Conservation (phyloP, 1,139 yeast genomes). For the Yamadazyma trypodendri region DNA sequence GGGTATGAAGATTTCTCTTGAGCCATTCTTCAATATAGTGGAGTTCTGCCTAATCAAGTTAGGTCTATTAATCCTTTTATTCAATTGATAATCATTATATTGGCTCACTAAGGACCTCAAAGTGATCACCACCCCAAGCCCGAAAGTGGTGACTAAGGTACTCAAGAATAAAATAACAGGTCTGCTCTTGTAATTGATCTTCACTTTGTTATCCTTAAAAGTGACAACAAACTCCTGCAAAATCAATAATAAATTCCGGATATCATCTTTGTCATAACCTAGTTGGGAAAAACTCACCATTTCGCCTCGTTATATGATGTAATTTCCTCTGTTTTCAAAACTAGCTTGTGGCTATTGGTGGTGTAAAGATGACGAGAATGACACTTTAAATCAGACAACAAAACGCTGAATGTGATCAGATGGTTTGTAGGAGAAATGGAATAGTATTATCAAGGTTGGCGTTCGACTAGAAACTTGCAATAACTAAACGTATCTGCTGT, state of each 20-base stretch:
- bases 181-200: conserved; percentile 43
- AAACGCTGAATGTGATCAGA: background rate
- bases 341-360: background rate
- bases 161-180: conserved; percentile 46
- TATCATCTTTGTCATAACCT: conserved; percentile 35
- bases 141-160: conserved; percentile 43
- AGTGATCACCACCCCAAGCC: conserved; percentile 39
- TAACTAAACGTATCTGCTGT: background rate
- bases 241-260: conserved; percentile 32
- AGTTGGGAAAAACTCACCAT: conserved; percentile 40
- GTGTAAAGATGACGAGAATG: no score
- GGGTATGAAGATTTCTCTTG: conserved; percentile 55
- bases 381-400: no score
- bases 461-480: background rate
- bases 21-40: conserved; percentile 50
- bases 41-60: conserved; percentile 43
- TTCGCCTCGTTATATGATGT: background rate
- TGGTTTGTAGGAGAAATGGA: no score
- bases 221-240: conserved; percentile 40
- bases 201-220: conserved; percentile 37
- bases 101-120: conserved; percentile 30
- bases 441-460: background rate
- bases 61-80: conserved; percentile 33
- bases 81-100: conserved; percentile 31
- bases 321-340: no score